Base-by-base conservation (phyloP, 306 rosid genomes). In the Quercus robur region DNA sequence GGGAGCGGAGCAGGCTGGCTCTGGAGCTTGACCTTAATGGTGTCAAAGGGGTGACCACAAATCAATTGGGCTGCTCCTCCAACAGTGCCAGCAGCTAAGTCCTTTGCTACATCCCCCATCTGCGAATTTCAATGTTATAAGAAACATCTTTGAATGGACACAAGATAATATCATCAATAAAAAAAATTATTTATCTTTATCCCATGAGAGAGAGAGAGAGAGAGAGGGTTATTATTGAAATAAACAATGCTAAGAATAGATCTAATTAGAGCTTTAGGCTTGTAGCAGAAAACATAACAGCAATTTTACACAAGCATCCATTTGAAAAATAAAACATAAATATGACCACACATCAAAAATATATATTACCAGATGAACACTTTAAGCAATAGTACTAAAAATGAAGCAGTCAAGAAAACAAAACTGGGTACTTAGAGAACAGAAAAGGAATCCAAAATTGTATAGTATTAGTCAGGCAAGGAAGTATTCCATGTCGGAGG, bases 21-120 rank as follows among this genome's bases (percentile, higher is more conserved):
- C 89, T 93, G 99, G 73, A 96, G 97, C 86, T 96, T 96, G 76
- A 96, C 99, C 89, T 96, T 96, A 71, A 96, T 91, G 77, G 99
- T 96, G 87, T 96, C 99, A 35, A 96, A 96, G 15, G 98, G 99
- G 82, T 93, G 99, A 64, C 98, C 99, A 17, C 80, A 80, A 82
- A 96, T 81, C 85, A 96, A 86, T 81, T 96, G 99, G 0, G 98
- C 97, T 55, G 91, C 94, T 75, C 99, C 98, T 62, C 99, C 99
- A 75, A 96, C 15, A 13, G 98, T 96, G 69, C 98, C 99, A 9
- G 99, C 87, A 14, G 98, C 73, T 51, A 96, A 94, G 87, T 93
- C 99, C 88, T 93, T 93, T 6, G 91, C 93, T 56, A 91, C 97
- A 51, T 93, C 97, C 72, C 93, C 99, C 99, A 96, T 96, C 94